Base-by-base conservation (phyloP, 208 protist genomes). In the Leishmania martiniquensis region DNA sequence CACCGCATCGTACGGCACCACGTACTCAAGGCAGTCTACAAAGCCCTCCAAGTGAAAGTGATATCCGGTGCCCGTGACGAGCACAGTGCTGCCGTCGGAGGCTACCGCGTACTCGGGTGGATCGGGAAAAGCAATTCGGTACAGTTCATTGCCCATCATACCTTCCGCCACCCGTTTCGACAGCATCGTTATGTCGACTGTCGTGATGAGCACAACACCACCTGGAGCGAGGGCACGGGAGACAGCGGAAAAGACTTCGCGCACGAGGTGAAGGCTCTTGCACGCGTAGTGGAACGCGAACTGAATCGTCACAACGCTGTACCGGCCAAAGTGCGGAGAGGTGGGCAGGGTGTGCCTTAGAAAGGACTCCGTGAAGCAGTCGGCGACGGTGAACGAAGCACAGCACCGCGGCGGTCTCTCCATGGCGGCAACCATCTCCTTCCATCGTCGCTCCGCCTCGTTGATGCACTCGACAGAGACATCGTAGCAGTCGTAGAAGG, bases 261-360 rank as follows among this genome's bases (percentile, higher is more conserved):
- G 76, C 22, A 97, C 87, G 39, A 76, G 72, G 44, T 89, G 84
- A 17, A 78, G 57, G 15, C 81, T 84, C 20, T 80, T 65, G 74
- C 91, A 97, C n/a, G 92, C 94, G 81, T 97, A 97, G 84, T 97
- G 94, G 57, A 97, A 86, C 0, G 94, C 91, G 76, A 97, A 97
- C 80, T 97, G 94, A 63, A 96, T 92, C 2, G 89, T 89, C 10
- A 97, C 91, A 25, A 96, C 75, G 75, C 88, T 73, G 78, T 89
- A 95, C 32, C 78, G 60, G 4, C 89, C 91, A 81, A 85, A 90
- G 29, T 85, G 60, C 10, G 81, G 78, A 4, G 76, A 81, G 6
- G 76, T 29, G 15, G 89, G 76, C 44, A 95, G 62, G 57, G 77
- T 80, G 2, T 65, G 52, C 49, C 47, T 52, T 10, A 95, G 81